These are phyloP conservation scores for Cyclotella cryptica DNA, from an alignment of 108 stramenopile species.

Conservation along the genomic window DNA sequence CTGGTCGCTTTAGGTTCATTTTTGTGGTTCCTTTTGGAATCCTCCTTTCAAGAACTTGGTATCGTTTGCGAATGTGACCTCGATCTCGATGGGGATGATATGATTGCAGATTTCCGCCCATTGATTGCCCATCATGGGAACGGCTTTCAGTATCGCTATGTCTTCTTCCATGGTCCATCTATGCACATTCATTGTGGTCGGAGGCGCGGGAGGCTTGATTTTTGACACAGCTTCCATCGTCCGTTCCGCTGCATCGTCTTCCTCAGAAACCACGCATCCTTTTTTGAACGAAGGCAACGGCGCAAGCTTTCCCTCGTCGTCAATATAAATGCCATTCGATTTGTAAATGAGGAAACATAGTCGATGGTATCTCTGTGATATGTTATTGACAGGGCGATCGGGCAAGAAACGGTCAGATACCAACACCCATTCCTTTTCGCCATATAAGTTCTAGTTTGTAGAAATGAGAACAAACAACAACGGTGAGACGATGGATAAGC, in stretches of 20 bases:
- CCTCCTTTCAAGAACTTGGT: conserved; percentile 84
- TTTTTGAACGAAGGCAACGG: conserved; percentile 59
- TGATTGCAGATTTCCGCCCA: conserved; percentile 83
- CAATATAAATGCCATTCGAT: conserved; percentile 76
- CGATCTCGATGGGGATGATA: conserved; percentile 85
- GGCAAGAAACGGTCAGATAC: conserved; percentile 87
- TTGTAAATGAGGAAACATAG: conserved; percentile 84
- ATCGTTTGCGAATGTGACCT: conserved; percentile 85
- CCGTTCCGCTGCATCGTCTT: conserved; percentile 2
- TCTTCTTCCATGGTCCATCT: conserved; percentile 90
- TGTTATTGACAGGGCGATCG: conserved; percentile 74
- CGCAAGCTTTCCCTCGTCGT: conserved; percentile 68
- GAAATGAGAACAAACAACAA: background rate
- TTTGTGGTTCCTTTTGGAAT: conserved; percentile 57
- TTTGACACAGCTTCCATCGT: conserved; percentile 47
- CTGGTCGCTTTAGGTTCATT: conserved; percentile 40
- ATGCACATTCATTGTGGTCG: conserved; percentile 86
- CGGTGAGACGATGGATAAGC: background rate
- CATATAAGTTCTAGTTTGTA: conserved; percentile 71
- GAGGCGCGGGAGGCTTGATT: conserved; percentile 65
- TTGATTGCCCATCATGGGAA: conserved; percentile 82
- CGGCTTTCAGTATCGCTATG: conserved; percentile 76
- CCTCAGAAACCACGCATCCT: conserved; percentile 54
- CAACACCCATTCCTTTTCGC: conserved; percentile 90
- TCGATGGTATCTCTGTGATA: conserved; percentile 85